Percentiles rank a stretch among this genome's conserved stretches.
Evolutionary conservation across 164 flowering plant genomes (phyloP).

Genomic region (Berberis vulgaris): DNA sequence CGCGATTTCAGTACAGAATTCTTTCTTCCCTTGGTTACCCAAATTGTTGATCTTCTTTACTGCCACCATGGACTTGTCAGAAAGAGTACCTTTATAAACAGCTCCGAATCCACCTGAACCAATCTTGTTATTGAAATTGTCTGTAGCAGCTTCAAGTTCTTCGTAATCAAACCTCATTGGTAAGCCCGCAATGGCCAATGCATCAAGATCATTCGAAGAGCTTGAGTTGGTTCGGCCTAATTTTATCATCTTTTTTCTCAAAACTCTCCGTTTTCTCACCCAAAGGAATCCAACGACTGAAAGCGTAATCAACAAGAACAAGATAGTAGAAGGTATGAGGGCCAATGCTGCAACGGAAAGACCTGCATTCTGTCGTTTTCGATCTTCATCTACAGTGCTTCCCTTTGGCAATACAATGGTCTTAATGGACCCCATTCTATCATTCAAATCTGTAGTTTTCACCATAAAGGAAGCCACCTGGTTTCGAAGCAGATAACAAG

Average conservation of each 20-base stretch:
- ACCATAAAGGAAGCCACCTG: slow-evolving; percentile 51
- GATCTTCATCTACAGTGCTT: neutral
- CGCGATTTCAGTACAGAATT: slow-evolving; percentile 85
- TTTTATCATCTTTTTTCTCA: slow-evolving; percentile 16
- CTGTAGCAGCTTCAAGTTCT: slow-evolving; percentile 62
- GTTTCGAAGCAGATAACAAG: slow-evolving; percentile 46
- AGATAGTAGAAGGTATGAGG: slow-evolving; percentile 49
- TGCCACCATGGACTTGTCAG: slow-evolving; percentile 63
- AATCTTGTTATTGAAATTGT: slow-evolving; percentile 44
- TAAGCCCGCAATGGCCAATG: slow-evolving; percentile 61
- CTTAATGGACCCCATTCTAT: slow-evolving; percentile 48
- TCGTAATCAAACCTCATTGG: slow-evolving; percentile 59
- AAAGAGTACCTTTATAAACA: slow-evolving; percentile 62
- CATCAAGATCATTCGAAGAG: slow-evolving; percentile 44
- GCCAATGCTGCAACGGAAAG: slow-evolving; percentile 52
- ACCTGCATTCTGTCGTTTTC: neutral
- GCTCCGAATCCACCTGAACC: slow-evolving; percentile 86
- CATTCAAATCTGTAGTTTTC: slow-evolving; percentile 11
- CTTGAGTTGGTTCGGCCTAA: slow-evolving; percentile 18
- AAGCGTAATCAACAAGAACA: slow-evolving; percentile 25
- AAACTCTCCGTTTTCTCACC: slow-evolving; percentile 33
- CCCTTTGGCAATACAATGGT: slow-evolving; percentile 8
- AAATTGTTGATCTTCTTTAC: slow-evolving; percentile 65
- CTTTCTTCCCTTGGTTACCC: slow-evolving; percentile 64
- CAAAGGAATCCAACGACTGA: slow-evolving; percentile 23